A percentile compares a stretch with the other conserved stretches of the same genome.
Conservation (phyloP, 352 stramenopile genomes). For the Pythium myriotylum region DNA sequence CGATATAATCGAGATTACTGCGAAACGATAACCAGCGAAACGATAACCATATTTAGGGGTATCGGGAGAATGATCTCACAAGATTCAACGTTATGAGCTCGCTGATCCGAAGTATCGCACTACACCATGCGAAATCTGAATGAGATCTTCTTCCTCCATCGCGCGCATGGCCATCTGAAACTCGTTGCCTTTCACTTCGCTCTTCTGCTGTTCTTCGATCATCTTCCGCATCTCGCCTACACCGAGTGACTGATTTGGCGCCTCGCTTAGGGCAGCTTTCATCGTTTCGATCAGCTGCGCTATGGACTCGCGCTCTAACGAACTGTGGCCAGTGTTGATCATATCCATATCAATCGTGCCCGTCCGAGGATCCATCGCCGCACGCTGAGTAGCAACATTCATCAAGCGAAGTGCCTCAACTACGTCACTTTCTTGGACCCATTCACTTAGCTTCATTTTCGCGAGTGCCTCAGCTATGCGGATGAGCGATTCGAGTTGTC, state of each 20-base stretch:
- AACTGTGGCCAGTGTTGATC: conserved; percentile 95
- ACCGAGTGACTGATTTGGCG: conserved; percentile 68
- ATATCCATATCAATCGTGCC: conserved; percentile 99
- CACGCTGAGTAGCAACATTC: conserved; percentile 96
- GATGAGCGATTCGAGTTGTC: conserved; percentile 98
- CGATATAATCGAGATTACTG: conserved; percentile 59
- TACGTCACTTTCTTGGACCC: conserved; percentile 85
- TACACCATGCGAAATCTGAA: conserved; percentile 92
- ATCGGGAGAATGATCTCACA: no score
- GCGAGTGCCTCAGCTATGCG: conserved; percentile 97
- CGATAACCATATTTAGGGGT: no score
- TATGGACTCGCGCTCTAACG: conserved; percentile 86
- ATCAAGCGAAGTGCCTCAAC: conserved; percentile 96
- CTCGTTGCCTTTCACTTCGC: conserved; percentile 78
- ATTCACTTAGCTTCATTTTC: conserved; percentile 91
- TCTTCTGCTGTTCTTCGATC: conserved; percentile 85
- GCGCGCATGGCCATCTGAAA: conserved; percentile 88
- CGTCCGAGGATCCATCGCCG: conserved; percentile 97
- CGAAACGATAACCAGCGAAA: no score
- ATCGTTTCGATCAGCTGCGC: conserved; percentile 56
- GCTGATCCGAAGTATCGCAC: conserved; percentile 65
- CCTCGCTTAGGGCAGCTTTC: conserved; percentile 59
- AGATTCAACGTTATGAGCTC: conserved; percentile 7
- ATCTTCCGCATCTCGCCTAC: conserved; percentile 87
- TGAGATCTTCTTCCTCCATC: conserved; percentile 91